Evolutionary conservation across 441 rosid genomes (phyloP), one percentile per base, ranked within the genome.

Genomic region (Adansonia madagascariensis): DNA sequence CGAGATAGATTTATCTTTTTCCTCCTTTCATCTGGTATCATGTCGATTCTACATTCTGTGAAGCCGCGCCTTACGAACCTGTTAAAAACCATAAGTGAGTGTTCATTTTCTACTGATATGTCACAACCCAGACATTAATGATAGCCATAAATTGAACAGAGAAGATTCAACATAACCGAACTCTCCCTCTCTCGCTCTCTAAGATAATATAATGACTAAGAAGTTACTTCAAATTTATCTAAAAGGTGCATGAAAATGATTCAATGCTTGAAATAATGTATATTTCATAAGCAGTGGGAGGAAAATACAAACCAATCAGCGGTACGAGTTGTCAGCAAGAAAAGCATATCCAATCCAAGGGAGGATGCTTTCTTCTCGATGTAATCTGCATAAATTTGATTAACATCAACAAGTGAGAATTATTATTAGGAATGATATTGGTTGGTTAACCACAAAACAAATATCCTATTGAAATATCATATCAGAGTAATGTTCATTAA

Each of bases 21-120:
- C 81, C 94, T 85, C 81, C 91, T 92, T 80, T 79, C 81, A 11
- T 85, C 89, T 0, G 97, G 98, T 82, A 95, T 83, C 89, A 78
- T 72, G 73, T 92, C 89, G 15, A 95, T 87, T 10, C 89, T 84
- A 74, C 98, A 91, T 78, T 93, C 95, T 3, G 82, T 68, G 86
- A 93, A 95, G 66, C 97, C 98, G 0, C 98, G 96, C 79, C 96
- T 86, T 56, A 86, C 92, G 69, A 95, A 94, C 96, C 96, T 91
- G 84, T 64, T 57, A 57, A 79, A 78, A 31, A 52, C 67, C 60
- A 70, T 41, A 44, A 35, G 7, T 57, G 5, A 0, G 41, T 31
- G 20, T 43, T 66, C 56, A 31, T 39, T 20, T 43, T 24, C 71
- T 31, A 60, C 35, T 1, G 35, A 31, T 11, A 49, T 49, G 12